Base-by-base conservation (phyloP, 2,329 filamentous ascomycete genomes). In the Alternaria alternata region DNA sequence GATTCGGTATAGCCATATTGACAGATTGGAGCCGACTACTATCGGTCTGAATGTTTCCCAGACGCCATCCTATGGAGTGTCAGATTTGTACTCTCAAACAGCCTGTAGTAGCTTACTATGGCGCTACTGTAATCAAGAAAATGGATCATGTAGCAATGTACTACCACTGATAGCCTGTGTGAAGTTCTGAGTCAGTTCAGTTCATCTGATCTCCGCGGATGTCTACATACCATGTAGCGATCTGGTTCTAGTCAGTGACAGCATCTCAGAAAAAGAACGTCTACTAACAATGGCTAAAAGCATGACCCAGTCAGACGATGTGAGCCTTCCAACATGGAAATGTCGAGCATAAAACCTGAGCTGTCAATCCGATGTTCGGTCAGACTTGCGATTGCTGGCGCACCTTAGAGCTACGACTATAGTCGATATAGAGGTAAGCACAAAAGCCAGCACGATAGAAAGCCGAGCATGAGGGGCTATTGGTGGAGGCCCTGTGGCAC, bases 231-330 rank as follows among this genome's bases (percentile, higher is more conserved):
- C 75, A 78, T 22, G 73, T 70, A 14, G 65, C 57, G 14, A 75
- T 57, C 75, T 76, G 30, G 12, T 24, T n/a, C 26, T 39, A 12
- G 51, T 72, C 7, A 74, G 68, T 30, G 39, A 36, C n/a, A 26
- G 46, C 24, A 28, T 1, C 26, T 28, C 11, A 11, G 4, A 24
- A 43, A 24, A 7, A 16, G 42, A 38, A 18, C 0, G 26, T 41
- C 18, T 12, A 67, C 72, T 48, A 54, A 75, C 72, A 16, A 76
- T 57, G 11, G 70, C 71, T 14, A 64, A 38, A 7, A 75, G 59
- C 66, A 75, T 75, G 12, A 74, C 63, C 69, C 69, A 76, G 56
- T 76, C 74, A 8, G 71, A 62, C 26, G 68, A 63, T 34, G 64
- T 68, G 7, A 75, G 59, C 53, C 71, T 75, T 8, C 70, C 61